These are phyloP conservation scores for Guyanaporus albipodus DNA, from an alignment of 768 basidiomycete genomes.

Conservation along the genomic window DNA sequence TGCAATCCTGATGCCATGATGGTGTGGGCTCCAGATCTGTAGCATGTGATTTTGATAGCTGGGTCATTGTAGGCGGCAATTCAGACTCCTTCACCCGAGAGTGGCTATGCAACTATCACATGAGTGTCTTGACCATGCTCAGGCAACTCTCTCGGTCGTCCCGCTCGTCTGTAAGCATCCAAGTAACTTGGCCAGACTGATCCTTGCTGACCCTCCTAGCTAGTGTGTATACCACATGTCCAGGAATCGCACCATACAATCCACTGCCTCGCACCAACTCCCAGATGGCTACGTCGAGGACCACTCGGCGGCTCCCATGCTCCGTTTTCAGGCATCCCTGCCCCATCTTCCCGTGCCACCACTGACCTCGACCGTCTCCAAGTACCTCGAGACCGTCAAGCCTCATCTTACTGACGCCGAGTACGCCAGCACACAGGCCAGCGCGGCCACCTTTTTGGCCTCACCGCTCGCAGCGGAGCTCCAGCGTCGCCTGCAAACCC, in stretches of 20 bases:
- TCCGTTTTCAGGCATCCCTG: constrained; percentile 68
- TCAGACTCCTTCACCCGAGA: too few species aligned
- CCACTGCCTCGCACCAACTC: constrained; percentile 22
- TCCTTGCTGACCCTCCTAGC: neutral
- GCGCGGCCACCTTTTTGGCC: constrained; percentile 63
- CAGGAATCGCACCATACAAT: constrained; percentile 29
- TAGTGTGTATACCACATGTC: constrained; percentile 24
- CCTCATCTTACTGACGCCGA: constrained; percentile 70
- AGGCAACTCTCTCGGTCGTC: constrained; percentile 4
- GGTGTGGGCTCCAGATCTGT: too few species aligned
- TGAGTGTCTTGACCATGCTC: too few species aligned
- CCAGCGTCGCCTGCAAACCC: constrained; percentile 71
- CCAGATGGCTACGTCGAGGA: constrained; percentile 52
- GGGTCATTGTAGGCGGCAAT: too few species aligned
- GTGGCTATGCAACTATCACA: too few species aligned
- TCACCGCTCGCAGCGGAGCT: constrained; percentile 68
- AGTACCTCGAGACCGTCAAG: constrained; percentile 83
- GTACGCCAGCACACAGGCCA: constrained; percentile 52
- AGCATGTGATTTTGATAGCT: too few species aligned
- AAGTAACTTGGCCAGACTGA: neutral
- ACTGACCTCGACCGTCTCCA: constrained; percentile 74
- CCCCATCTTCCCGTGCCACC: constrained; percentile 82
- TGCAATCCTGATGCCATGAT: too few species aligned
- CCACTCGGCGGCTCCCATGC: constrained; percentile 59
- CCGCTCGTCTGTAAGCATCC: neutral